A percentile compares a stretch with the other conserved stretches of the same genome.
phyloP scores from a whole-genome alignment of 129 eudicot genomes.

The Rutidosis leptorrhynchoides region DNA sequence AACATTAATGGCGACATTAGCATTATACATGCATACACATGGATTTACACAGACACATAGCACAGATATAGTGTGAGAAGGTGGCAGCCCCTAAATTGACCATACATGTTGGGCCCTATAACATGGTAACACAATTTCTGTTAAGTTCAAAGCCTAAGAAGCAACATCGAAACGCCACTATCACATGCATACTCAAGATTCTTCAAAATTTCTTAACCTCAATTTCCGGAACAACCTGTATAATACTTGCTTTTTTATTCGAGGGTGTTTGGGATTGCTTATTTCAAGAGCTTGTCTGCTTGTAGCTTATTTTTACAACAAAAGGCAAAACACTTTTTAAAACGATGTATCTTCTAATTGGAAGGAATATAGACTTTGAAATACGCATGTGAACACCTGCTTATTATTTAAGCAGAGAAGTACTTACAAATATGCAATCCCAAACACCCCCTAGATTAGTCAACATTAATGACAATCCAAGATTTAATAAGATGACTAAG shows the following conservation, averaged over 20 bases:
- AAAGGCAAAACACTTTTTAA: no score
- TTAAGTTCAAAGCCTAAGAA: not conserved
- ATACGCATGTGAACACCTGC: no score
- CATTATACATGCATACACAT: not conserved
- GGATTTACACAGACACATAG: not conserved
- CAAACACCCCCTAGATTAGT: no score
- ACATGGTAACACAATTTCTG: not conserved
- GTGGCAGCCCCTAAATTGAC: not conserved
- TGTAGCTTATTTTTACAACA: no score
- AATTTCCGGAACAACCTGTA: not conserved
- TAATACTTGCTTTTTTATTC: not conserved
- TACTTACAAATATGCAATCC: no score
- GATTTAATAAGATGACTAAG: not conserved
- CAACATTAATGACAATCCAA: not conserved
- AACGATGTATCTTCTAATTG: no score
- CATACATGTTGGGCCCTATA: not conserved
- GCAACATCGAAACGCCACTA: not conserved
- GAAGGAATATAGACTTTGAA: no score
- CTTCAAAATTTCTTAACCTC: not conserved
- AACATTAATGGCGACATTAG: not conserved
- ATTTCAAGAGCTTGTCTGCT: no score
- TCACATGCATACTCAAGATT: not conserved
- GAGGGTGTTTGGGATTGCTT: no score
- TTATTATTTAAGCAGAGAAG: no score
- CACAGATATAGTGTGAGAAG: not conserved